A percentile compares a stretch with the other conserved stretches of the same genome.
Evolutionary conservation across 306 rosid species (phyloP).

Genomic region (Acacia acuminata): DNA sequence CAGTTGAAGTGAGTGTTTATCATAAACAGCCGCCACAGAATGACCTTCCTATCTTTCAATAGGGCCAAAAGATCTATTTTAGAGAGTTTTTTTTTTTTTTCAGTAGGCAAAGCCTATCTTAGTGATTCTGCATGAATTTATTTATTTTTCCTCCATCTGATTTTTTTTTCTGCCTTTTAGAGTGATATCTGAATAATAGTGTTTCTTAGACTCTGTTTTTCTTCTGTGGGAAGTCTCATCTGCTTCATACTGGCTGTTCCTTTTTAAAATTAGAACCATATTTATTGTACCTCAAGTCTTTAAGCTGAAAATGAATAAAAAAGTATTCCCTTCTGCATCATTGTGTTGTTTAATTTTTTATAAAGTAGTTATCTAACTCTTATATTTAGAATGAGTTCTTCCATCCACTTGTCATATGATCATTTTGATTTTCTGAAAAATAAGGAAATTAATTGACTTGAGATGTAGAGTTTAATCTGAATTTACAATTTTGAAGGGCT

Average conservation of each 20-base stretch:
- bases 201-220: not conserved
- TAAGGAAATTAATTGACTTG: not conserved
- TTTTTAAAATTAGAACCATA: not conserved
- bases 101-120: not conserved
- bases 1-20: conserved; percentile 38
- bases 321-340: not conserved
- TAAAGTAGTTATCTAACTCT: too few species aligned
- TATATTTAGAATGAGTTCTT: not conserved
- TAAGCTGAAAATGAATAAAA: not conserved
- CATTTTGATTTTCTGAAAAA: too few species aligned
- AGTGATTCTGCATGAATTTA: conserved; percentile 10
- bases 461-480: not conserved
- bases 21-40: conserved; percentile 32
- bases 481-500: not conserved
- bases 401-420: not conserved
- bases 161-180: conserved; percentile 1
- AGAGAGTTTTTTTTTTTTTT: too few species aligned
- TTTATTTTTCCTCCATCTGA: not conserved
- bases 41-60: conserved; percentile 81
- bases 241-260: not conserved
- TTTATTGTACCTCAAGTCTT: not conserved
- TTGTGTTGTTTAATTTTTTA: not conserved
- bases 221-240: not conserved
- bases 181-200: not conserved
- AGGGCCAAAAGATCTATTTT: conserved; percentile 22